A percentile compares a stretch with the other conserved stretches of the same genome.
Conservation (phyloP, 1,284 basidiomycete species). For the Austroboletus niveus region DNA sequence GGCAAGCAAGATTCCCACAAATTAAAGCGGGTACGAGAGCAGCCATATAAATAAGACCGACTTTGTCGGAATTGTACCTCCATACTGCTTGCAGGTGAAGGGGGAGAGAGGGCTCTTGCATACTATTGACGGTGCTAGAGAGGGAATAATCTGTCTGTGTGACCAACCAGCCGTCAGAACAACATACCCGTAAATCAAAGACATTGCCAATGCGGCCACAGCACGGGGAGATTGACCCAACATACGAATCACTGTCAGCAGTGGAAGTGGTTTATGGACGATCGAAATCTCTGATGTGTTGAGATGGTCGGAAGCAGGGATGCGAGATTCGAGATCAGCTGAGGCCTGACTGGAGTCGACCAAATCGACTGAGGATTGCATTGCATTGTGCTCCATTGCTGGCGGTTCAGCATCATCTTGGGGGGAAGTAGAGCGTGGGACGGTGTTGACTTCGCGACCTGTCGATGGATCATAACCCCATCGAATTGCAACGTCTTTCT, state of each 20-base stretch:
- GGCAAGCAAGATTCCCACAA: conserved; percentile 41
- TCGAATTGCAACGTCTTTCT: conserved; percentile 54
- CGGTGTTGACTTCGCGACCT: conserved; percentile 10
- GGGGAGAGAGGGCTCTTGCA: conserved; percentile 65
- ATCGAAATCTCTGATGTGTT: conserved; percentile 16
- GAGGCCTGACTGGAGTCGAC: neutral
- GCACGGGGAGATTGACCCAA: conserved; percentile 57
- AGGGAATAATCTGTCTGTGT: neutral
- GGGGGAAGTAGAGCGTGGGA: neutral
- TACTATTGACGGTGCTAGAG: conserved; percentile 50
- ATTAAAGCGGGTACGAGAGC: conserved; percentile 66
- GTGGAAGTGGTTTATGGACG: conserved; percentile 34
- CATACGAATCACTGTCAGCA: conserved; percentile 42
- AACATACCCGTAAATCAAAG: conserved; percentile 61
- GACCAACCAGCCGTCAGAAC: neutral
- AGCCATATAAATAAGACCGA: conserved; percentile 72
- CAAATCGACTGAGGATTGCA: neutral
- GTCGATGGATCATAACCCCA: conserved; percentile 51
- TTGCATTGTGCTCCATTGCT: neutral
- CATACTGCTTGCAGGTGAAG: conserved; percentile 62
- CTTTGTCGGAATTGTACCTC: conserved; percentile 56
- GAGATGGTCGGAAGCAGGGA: neutral
- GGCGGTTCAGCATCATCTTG: neutral
- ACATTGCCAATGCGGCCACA: conserved; percentile 47
- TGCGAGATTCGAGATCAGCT: neutral